Evolutionary conservation across 352 stramenopile genomes (phyloP).

Genomic region (Pilasporangium apinafurcum): DNA sequence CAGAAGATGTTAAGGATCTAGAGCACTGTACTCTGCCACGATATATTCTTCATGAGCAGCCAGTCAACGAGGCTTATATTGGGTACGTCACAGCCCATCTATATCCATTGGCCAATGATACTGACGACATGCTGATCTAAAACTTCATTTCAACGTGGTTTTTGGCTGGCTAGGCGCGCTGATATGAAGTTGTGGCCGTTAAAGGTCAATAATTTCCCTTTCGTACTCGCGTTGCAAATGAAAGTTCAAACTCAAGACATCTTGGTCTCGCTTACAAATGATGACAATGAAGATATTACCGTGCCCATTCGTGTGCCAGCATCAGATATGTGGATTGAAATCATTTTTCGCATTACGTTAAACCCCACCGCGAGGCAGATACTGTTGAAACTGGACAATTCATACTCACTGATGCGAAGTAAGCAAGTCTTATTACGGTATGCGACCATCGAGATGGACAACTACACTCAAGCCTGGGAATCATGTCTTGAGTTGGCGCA

Average conservation of each 20-base stretch:
- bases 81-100: slow-evolving; percentile 20
- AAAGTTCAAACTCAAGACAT: slow-evolving; percentile 37
- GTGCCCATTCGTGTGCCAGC: slow-evolving; percentile 32
- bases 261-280: slow-evolving; percentile 15
- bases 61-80: slow-evolving; percentile 29
- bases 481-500: slow-evolving; percentile 58
- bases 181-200: slow-evolving; percentile 7
- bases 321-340: slow-evolving; percentile 42
- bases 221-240: slow-evolving; percentile 20
- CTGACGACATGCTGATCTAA: not conserved
- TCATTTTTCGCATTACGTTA: slow-evolving; percentile 24
- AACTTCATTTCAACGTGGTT: too few species aligned
- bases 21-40: slow-evolving; percentile 45
- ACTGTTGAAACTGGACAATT: slow-evolving; percentile 57
- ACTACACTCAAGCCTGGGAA: slow-evolving; percentile 48
- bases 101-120: not conserved
- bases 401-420: slow-evolving; percentile 51
- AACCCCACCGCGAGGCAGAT: slow-evolving; percentile 4
- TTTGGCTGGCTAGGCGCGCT: slow-evolving; percentile 6
- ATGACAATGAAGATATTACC: slow-evolving; percentile 20
- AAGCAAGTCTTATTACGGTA: slow-evolving; percentile 52
- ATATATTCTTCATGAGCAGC: slow-evolving; percentile 27
- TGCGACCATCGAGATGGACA: slow-evolving; percentile 4
- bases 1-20: slow-evolving; percentile 43
- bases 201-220: not conserved